Base-by-base conservation (phyloP, 225 moss, liverwort and hornwort genomes). In the Asterella californica region DNA sequence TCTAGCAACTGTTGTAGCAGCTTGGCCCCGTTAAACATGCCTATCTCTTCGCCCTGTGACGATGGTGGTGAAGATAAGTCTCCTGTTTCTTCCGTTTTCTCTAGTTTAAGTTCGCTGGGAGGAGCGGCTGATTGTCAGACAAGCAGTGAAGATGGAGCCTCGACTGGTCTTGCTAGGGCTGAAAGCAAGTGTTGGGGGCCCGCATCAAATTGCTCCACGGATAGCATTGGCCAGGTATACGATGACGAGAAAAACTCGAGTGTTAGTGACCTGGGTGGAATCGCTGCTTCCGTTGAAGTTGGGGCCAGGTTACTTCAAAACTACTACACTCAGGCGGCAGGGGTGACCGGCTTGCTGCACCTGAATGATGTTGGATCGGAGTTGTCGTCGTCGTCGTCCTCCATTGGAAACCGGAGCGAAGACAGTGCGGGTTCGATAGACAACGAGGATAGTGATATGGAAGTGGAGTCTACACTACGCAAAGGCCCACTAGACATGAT, bases 361-460 rank as follows among this genome's bases (percentile, higher is more conserved):
- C 45, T 38, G 11, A 27, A 11, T 6, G 77, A 71, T 6, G 78
- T 5, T 6, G 78, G 75, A 17, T 62, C 75, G 0, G 88, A 88
- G 42, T 52, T 86, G 32, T 91, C 91, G 22, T 88, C 93, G 9
- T 93, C 95, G 15, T 76, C 76, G 6, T 72, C 92, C 17, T 95
- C 95, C 69, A 91, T 95, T 74, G 91, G 95, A 82, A 87, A 87
- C 59, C 87, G 89, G 14, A 90, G 92, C 37, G 93, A 95, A 36
- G 93, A 93, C 42, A 90, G 90, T 79, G 89, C 91, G 0, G 91
- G 89, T 78, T 90, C 95, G 17, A 83, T 62, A 4, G 78, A 42
- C 10, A 46, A 74, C 24, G 91, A 84, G 6, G 91, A 90, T 27
- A 87, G 90, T 0, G 91, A 90, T 25, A 86, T 88, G 87, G 96